Evolutionary conservation across 2,329 filamentous ascomycete species (phyloP), one percentile per base, ranked within the genome.

Genomic region (Penicillium decumbens): DNA sequence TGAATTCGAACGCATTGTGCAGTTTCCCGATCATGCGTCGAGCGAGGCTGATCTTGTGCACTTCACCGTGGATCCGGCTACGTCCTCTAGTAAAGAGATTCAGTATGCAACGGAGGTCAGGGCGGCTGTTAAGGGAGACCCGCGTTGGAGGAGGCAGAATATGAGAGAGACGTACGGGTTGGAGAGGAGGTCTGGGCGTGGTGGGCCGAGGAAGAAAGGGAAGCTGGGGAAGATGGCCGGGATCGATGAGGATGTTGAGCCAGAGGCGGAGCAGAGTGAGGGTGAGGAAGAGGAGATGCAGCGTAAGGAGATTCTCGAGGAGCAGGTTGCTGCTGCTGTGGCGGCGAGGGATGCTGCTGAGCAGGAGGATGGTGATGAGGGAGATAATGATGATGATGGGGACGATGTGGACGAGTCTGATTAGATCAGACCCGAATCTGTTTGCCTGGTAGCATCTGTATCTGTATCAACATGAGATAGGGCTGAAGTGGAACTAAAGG

Each of bases 41-140:
- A 46, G 40, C 6, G 56, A 60, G 41, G 52, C 49, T 4, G 52
- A 59, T 35, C 20, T 61, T 56, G 20, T 44, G 41, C 24, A 53
- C 28, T 70, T 69, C 29, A 60, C 59, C 51, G 43, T 66, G 29
- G 61, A 65, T 51, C 32, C 59, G 10, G 55, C 53, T 5, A 49
- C 33, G 2, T 58, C 57, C 20, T 53, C 50, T 8, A 45, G 55
- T 29, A 53, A 56, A 50, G 63, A 66, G 49, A 53, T 67, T 48
- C 50, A 56, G 42, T 49, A 71, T 43, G 66, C 67, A 37, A 66
- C 68, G 24, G 70, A 73, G 50, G 54, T 73, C 18, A 49, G 71
- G 43, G 56, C 64, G 25, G 60, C 59, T 37, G 64, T 72, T 38
- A 69, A 67, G 48, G 60, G 62, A 18, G 10, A 58, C 65, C 55